Conservation (phyloP, 1,284 basidiomycete genomes). For the Filobasidium uniguttulatum region DNA sequence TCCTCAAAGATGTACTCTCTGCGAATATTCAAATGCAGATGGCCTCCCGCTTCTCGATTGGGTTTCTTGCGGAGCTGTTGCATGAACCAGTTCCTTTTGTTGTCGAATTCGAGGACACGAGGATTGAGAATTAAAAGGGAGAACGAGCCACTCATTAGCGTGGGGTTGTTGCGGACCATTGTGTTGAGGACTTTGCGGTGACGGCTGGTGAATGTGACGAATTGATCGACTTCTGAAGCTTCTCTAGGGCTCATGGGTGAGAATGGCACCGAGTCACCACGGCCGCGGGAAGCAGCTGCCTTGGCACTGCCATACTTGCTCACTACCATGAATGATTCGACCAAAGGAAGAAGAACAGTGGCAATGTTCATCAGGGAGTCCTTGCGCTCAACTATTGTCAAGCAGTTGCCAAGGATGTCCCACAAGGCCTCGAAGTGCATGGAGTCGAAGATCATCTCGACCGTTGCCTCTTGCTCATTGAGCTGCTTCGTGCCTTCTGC, state of each 20-base stretch:
- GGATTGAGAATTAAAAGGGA: conserved; percentile 91
- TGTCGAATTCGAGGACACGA: conserved; percentile 96
- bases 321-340: conserved; percentile 94
- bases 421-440: conserved; percentile 78
- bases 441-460: conserved; percentile 68
- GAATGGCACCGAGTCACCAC: conserved; percentile 36
- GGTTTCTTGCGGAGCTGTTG: conserved; percentile 86
- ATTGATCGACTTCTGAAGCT: conserved; percentile 64
- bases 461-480: conserved; percentile 56
- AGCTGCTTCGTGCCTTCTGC: conserved; percentile 20
- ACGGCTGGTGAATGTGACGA: conserved; percentile 84
- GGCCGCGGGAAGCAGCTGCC: conserved; percentile 17
- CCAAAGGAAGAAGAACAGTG: conserved; percentile 76
- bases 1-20: conserved; percentile 92
- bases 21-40: conserved; percentile 82
- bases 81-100: conserved; percentile 97
- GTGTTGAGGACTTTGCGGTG: conserved; percentile 91
- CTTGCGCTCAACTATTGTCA: conserved; percentile 65
- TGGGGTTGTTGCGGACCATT: conserved; percentile 96
- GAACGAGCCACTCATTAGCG: conserved; percentile 95
- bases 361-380: conserved; percentile 72
- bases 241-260: conserved; percentile 46
- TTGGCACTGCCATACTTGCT: conserved; percentile 69
- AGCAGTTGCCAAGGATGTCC: conserved; percentile 69
- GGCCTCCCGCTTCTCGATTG: conserved; percentile 62